Percentiles rank a stretch among this genome's conserved stretches.
These are phyloP conservation scores for Phytopythium helicoides DNA, from an alignment of 352 stramenopile genomes.

Conservation along the genomic window DNA sequence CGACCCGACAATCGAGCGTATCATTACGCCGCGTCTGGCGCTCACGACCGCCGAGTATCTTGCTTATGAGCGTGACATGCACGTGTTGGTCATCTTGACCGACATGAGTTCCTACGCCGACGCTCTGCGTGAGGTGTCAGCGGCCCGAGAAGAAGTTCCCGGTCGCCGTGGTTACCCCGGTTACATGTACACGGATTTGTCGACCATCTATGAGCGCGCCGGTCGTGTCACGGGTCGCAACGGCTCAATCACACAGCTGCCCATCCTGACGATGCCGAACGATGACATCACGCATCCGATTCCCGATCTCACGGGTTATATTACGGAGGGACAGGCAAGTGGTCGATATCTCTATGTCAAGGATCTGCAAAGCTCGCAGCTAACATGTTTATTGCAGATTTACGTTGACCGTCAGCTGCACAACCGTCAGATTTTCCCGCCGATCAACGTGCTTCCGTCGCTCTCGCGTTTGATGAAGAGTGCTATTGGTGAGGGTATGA, in stretches of 20 bases:
- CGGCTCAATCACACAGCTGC: slow-evolving; percentile 99
- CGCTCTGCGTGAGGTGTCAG: slow-evolving; percentile 95
- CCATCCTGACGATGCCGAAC: slow-evolving; percentile 99
- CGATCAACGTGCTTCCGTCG: slow-evolving; percentile 99
- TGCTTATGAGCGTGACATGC: slow-evolving; percentile 98
- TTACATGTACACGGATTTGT: slow-evolving; percentile 99
- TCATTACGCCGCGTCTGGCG: slow-evolving; percentile 98
- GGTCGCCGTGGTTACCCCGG: slow-evolving; percentile 98
- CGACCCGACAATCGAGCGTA: slow-evolving; percentile 99
- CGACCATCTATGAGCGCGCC: slow-evolving; percentile 98
- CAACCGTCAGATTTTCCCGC: slow-evolving; percentile 99
- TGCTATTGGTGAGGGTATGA: slow-evolving; percentile 99
- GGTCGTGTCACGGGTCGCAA: slow-evolving; percentile 97
- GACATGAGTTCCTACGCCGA: slow-evolving; percentile 99
- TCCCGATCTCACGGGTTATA: slow-evolving; percentile 99
- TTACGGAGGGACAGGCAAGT: slow-evolving; percentile 97
- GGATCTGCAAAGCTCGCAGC: neutral
- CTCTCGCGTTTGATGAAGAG: slow-evolving; percentile 99
- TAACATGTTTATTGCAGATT: slow-evolving; percentile 60
- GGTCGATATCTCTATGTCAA: slow-evolving; percentile 1
- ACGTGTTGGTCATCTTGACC: slow-evolving; percentile 99
- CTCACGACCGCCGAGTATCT: slow-evolving; percentile 99
- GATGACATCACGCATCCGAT: slow-evolving; percentile 99
- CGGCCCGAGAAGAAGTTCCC: slow-evolving; percentile 94
- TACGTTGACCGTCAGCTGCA: slow-evolving; percentile 98